Conservation (phyloP, 2,329 filamentous ascomycete species). For the Colletotrichum sp. region DNA sequence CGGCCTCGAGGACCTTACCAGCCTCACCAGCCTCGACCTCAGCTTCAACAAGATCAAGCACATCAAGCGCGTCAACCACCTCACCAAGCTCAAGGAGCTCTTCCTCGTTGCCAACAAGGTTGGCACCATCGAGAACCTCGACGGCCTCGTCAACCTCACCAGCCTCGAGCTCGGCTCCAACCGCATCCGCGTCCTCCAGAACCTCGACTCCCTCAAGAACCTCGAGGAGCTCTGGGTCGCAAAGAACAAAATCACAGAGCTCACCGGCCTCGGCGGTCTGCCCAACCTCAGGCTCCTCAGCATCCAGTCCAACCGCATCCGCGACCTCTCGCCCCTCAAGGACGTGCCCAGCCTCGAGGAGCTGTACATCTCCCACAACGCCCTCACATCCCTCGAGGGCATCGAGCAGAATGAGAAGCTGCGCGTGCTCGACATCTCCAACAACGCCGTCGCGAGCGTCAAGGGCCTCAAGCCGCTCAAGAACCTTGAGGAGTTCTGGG, state of each 20-base stretch:
- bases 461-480: constrained; percentile 71
- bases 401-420: constrained; percentile 72
- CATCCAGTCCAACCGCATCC: constrained; percentile 94
- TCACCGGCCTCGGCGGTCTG: constrained; percentile 77
- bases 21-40: constrained; percentile 82
- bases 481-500: constrained; percentile 91
- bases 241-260: constrained; percentile 93
- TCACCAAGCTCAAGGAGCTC: constrained; percentile 80
- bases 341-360: constrained; percentile 81
- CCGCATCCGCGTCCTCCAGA: constrained; percentile 85
- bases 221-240: constrained; percentile 93
- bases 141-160: constrained; percentile 73
- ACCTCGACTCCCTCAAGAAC: constrained; percentile 76
- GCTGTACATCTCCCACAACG: constrained; percentile 94
- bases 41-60: constrained; percentile 99
- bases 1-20: constrained; percentile 77
- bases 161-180: constrained; percentile 94
- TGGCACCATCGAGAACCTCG: constrained; percentile 81
- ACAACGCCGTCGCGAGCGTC: constrained; percentile 81
- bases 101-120: constrained; percentile 98
- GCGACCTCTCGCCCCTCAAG: constrained; percentile 76
- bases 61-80: constrained; percentile 84
- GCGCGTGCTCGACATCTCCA: constrained; percentile 84
- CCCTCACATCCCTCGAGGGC: constrained; percentile 77
- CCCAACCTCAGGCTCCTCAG: constrained; percentile 85